Percentiles rank a stretch among this genome's conserved stretches.
phyloP scores from a whole-genome alignment of 345 rosid genomes.

The Sonneratia alba region DNA sequence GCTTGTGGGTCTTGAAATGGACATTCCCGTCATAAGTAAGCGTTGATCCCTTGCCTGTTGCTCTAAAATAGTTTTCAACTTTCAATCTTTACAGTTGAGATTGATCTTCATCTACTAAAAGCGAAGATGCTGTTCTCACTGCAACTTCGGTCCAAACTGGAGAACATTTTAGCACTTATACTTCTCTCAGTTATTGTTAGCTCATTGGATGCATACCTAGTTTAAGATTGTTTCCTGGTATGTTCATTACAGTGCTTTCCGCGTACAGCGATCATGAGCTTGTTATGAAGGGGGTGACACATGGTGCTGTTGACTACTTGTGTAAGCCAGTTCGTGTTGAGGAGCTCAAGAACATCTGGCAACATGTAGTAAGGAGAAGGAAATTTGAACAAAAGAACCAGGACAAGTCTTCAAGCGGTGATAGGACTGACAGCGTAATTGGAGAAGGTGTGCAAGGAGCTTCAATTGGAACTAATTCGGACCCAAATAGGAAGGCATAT shows the following conservation, averaged over 20 bases:
- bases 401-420: conserved; percentile 21
- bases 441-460: conserved; percentile 29
- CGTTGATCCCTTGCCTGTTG: not conserved
- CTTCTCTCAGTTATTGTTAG: not conserved
- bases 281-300: conserved; percentile 76
- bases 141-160: too few relatives aligned
- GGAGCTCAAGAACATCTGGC: conserved; percentile 94
- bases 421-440: conserved; percentile 12
- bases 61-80: not conserved
- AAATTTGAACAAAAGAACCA: conserved; percentile 27
- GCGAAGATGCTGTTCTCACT: too few relatives aligned
- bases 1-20: conserved; percentile 79
- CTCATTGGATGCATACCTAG: not conserved
- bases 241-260: conserved; percentile 59
- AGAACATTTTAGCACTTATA: too few relatives aligned
- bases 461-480: conserved; percentile 20
- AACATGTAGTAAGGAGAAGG: conserved; percentile 59
- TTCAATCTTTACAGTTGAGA: too few relatives aligned
- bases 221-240: conserved; percentile 5
- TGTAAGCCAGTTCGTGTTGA: conserved; percentile 71
- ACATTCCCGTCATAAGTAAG: conserved; percentile 80
- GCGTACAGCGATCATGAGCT: conserved; percentile 66
- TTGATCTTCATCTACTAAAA: too few relatives aligned
- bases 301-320: conserved; percentile 86
- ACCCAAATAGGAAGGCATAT: conserved; percentile 29